Percentiles rank a stretch among this genome's conserved stretches.
Evolutionary conservation across 306 rosid genomes (phyloP).

Genomic region (Cyamopsis tetragonoloba): DNA sequence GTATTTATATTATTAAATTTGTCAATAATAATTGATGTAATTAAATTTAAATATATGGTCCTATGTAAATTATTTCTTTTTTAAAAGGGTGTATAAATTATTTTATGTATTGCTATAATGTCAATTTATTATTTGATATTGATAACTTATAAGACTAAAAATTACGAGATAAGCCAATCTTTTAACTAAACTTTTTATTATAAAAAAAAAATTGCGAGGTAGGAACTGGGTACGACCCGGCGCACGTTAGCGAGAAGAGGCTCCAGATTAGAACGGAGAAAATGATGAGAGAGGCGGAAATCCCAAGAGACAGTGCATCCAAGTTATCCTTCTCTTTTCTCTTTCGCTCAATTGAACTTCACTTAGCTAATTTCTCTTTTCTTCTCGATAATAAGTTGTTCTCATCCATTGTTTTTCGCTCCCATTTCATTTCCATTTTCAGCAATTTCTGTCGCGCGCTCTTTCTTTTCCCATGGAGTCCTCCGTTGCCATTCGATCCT

Average conservation of each 20-base stretch:
- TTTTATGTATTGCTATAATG: no score
- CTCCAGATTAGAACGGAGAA: constrained; percentile 43
- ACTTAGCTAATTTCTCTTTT: not conserved
- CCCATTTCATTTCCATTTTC: constrained; percentile 14
- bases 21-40: no score
- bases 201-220: no score
- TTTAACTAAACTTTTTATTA: no score
- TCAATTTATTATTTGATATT: no score
- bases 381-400: not conserved
- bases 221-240: constrained; percentile 15
- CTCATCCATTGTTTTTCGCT: not conserved
- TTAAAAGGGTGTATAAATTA: no score
- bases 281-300: constrained; percentile 58
- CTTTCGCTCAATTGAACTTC: not conserved
- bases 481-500: constrained; percentile 63
- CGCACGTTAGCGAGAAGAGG: constrained; percentile 39
- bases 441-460: not conserved
- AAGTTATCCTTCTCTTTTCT: constrained; percentile 8
- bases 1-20: no score
- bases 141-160: no score
- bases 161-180: no score
- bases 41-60: no score
- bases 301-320: constrained; percentile 36
- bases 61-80: no score
- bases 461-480: constrained; percentile 58